phyloP scores from a whole-genome alignment of 805 yeast genomes.

The Barnettozyma salicaria region DNA sequence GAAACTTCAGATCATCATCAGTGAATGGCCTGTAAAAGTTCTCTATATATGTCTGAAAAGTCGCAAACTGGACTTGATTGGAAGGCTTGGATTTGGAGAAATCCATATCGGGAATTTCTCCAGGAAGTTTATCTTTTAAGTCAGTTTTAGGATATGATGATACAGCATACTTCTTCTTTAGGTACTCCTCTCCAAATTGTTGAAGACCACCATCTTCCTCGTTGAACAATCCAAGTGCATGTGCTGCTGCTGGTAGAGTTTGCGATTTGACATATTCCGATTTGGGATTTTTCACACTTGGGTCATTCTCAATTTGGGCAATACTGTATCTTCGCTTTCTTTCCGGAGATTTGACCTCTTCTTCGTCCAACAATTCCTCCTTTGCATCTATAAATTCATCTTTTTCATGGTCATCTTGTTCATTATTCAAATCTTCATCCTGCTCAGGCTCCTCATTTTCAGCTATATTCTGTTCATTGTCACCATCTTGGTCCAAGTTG shows the following conservation, averaged over 20 bases:
- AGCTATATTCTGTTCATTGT: constrained; percentile 34
- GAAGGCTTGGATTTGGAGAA: constrained; percentile 77
- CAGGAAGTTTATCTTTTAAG: constrained; percentile 72
- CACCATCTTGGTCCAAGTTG: constrained; percentile 37
- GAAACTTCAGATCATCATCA: constrained; percentile 76
- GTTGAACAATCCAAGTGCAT: constrained; percentile 57
- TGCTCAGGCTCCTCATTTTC: constrained; percentile 34
- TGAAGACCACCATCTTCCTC: constrained; percentile 53
- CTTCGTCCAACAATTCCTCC: constrained; percentile 7
- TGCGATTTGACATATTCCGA: constrained; percentile 70
- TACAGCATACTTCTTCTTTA: constrained; percentile 76
- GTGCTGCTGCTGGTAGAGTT: constrained; percentile 59
- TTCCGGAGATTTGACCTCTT: constrained; percentile 1
- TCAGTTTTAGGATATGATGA: constrained; percentile 84
- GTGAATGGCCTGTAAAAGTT: constrained; percentile 70
- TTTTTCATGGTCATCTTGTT: constrained; percentile 6
- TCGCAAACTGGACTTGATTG: constrained; percentile 87
- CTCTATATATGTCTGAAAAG: constrained; percentile 81
- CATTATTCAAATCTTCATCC: constrained; percentile 13
- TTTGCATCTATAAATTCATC: constrained; percentile 18
- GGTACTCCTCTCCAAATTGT: constrained; percentile 65
- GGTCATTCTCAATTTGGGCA: constrained; percentile 43
- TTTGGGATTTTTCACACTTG: constrained; percentile 61
- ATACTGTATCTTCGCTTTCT: constrained; percentile 18
- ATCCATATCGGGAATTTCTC: constrained; percentile 81